Conservation (phyloP, 2,329 filamentous ascomycete species). For the Trematosphaeria pertusa region DNA sequence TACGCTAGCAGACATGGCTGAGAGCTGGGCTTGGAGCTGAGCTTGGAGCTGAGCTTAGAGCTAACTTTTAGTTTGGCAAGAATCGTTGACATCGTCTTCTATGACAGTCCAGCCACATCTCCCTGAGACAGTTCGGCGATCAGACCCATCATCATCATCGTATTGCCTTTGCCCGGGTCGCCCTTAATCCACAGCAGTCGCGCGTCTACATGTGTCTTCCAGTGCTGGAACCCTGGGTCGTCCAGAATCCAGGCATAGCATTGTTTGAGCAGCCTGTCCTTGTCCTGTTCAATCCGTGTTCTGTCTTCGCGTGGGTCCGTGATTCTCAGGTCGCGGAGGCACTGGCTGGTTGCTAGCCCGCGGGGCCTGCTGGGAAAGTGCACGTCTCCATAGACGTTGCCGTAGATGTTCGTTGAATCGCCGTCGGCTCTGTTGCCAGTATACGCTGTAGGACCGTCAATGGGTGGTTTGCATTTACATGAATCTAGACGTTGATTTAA, state of each 20-base stretch:
- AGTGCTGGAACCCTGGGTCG: constrained; percentile 27
- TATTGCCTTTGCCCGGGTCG: constrained; percentile 44
- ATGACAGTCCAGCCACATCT: neutral
- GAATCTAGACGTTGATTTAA: too few species aligned
- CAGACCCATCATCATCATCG: constrained; percentile 27
- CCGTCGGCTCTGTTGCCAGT: neutral
- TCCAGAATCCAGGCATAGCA: constrained; percentile 29
- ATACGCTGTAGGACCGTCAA: neutral
- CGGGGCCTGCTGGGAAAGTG: constrained; percentile 1
- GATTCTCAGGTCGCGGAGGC: constrained; percentile 17
- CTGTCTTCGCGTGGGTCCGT: constrained; percentile 23
- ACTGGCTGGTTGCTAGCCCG: constrained; percentile 7
- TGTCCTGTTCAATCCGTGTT: constrained; percentile 19
- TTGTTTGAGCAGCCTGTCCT: constrained; percentile 20
- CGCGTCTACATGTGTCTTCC: constrained; percentile 17
- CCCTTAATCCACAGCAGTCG: constrained; percentile 48
- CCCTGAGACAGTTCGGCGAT: too few species aligned
- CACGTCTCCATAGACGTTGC: constrained; percentile 6
- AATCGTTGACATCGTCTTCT: neutral
- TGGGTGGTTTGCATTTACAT: too few species aligned
- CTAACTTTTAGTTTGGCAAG: neutral
- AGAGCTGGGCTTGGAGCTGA: too few species aligned
- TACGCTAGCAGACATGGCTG: constrained; percentile 22
- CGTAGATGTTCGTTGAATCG: constrained; percentile 1
- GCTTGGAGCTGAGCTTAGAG: too few species aligned